Percentiles rank a stretch among this genome's conserved stretches.
These are phyloP conservation scores for Diplosphaera chodatii DNA, from an alignment of 139 green algal species.

Conservation along the genomic window DNA sequence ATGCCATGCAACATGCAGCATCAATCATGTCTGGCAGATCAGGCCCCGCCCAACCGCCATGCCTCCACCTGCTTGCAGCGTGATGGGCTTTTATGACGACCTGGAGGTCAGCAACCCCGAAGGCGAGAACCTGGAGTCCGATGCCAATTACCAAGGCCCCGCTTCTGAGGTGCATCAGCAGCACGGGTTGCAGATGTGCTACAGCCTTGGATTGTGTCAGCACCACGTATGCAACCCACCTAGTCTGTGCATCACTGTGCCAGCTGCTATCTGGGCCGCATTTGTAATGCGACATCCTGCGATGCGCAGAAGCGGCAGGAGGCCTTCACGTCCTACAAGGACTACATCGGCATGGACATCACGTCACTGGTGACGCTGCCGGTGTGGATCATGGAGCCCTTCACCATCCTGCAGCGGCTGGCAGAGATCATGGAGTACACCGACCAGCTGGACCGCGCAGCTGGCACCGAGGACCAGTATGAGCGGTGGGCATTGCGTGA, in stretches of 20 bases:
- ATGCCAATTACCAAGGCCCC: neutral
- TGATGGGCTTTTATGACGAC: slow-evolving; percentile 47
- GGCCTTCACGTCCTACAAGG: slow-evolving; percentile 45
- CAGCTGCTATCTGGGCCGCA: too few relatives aligned
- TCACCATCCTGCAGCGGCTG: slow-evolving; percentile 95
- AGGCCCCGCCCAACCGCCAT: too few relatives aligned
- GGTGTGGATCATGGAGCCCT: slow-evolving; percentile 97
- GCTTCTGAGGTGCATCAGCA: neutral
- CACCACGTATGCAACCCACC: slow-evolving; percentile 21
- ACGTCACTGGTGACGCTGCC: slow-evolving; percentile 89
- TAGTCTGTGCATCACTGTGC: too few relatives aligned
- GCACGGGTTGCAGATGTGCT: too few relatives aligned
- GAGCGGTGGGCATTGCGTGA: slow-evolving; percentile 44
- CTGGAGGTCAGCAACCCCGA: slow-evolving; percentile 50
- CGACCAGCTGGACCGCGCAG: slow-evolving; percentile 79
- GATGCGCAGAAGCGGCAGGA: slow-evolving; percentile 39
- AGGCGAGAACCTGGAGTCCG: too few relatives aligned
- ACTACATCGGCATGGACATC: slow-evolving; percentile 87
- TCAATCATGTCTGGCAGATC: too few relatives aligned
- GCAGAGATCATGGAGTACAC: slow-evolving; percentile 98
- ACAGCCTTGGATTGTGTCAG: too few relatives aligned
- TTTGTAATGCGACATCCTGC: neutral
- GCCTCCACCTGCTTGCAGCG: slow-evolving; percentile 20
- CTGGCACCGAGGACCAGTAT: slow-evolving; percentile 62
- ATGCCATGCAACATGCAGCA: neutral